Percentiles rank a stretch among this genome's conserved stretches.
Conservation (phyloP, 2,329 filamentous ascomycete species). For the Fusarium humuli region DNA sequence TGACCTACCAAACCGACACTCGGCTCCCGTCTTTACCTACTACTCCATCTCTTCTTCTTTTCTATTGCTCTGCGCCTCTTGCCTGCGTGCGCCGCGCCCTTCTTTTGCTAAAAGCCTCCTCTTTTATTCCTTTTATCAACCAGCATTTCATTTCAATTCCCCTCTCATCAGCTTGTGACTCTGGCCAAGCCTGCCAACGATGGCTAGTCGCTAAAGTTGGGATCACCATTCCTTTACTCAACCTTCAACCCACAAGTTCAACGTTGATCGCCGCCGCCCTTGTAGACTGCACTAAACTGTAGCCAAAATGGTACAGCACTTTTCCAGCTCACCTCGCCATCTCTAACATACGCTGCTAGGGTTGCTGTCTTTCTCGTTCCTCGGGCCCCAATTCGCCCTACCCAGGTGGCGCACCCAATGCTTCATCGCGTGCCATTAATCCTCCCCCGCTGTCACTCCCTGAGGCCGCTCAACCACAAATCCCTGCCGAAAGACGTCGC, state of each 20-base stretch:
- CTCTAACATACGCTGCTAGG: conserved; percentile 51
- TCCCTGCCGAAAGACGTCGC: conserved; percentile 48
- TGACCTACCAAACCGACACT: conserved; percentile 6
- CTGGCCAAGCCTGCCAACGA: conserved; percentile 27
- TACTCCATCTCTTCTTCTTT: conserved; percentile 12
- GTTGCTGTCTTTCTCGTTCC: conserved; percentile 68
- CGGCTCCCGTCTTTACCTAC: conserved; percentile 23
- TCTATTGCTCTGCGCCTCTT: conserved; percentile 23
- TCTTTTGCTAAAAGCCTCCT: conserved; percentile 4
- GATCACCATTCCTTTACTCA: conserved; percentile 32
- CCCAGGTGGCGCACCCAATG: conserved; percentile 60
- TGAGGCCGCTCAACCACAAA: conserved; percentile 42
- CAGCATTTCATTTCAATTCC: neutral
- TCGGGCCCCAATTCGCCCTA: conserved; percentile 66
- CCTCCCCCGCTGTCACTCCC: conserved; percentile 51
- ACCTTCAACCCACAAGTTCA: conserved; percentile 23
- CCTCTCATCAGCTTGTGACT: conserved; percentile 24
- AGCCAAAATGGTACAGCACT: conserved; percentile 39
- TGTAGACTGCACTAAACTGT: neutral
- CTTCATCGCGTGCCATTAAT: conserved; percentile 67
- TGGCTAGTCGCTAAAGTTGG: conserved; percentile 39
- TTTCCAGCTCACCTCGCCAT: neutral
- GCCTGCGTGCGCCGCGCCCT: conserved; percentile 13
- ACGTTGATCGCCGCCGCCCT: conserved; percentile 21
- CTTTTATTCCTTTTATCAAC: neutral